phyloP scores from a whole-genome alignment of 73 alveolate species.

The Urostyla sp. region DNA sequence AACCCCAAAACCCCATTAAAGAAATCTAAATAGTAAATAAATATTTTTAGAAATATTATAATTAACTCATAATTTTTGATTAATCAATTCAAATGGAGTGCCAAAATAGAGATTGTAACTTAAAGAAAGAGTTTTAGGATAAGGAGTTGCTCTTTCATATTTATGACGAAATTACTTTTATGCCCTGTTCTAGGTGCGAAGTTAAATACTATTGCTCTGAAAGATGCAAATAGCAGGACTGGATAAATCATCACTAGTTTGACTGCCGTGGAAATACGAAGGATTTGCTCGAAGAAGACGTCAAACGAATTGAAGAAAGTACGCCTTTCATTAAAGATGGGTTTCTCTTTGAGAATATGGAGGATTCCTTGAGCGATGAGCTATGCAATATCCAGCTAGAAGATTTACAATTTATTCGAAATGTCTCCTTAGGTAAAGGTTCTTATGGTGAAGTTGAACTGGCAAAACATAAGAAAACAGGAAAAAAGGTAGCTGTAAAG shows the following conservation, averaged over 20 bases:
- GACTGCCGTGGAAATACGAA: conserved; percentile 6
- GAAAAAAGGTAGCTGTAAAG: conserved; percentile 78
- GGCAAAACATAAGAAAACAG: conserved; percentile 70
- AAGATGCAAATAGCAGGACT: conserved; percentile 45
- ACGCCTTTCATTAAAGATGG: conserved; percentile 62
- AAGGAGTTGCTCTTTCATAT: neutral
- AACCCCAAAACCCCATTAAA: no score
- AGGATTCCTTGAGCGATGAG: neutral
- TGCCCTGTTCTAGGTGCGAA: conserved; percentile 36
- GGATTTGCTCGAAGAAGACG: conserved; percentile 7
- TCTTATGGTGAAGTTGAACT: conserved; percentile 88
- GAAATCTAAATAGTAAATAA: no score
- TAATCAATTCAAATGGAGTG: conserved; percentile 26
- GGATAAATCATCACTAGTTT: conserved; percentile 48
- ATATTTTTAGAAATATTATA: no score
- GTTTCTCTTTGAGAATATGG: neutral
- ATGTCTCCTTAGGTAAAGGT: conserved; percentile 80
- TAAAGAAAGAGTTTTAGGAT: neutral
- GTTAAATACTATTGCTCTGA: conserved; percentile 21
- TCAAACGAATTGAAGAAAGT: conserved; percentile 19
- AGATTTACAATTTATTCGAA: conserved; percentile 42
- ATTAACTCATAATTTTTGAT: neutral
- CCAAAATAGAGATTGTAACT: neutral
- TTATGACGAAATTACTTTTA: neutral
- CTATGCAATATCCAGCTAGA: neutral